A percentile compares a stretch with the other conserved stretches of the same genome.
phyloP scores from a whole-genome alignment of 2,329 filamentous ascomycete species.

The Pseudogymnoascus sp. region DNA sequence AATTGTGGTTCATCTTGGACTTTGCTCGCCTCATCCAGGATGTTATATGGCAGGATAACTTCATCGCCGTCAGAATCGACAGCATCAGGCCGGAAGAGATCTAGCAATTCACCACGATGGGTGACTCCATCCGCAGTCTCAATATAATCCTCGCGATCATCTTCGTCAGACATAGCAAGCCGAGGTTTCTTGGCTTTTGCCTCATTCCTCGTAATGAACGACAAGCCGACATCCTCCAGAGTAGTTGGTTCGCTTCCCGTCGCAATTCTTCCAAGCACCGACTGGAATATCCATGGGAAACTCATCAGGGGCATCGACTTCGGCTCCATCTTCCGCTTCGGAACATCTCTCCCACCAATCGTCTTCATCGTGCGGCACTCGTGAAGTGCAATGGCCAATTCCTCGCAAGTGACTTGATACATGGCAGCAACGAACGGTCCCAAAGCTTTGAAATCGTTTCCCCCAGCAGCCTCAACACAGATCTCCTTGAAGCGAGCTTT shows the following conservation, averaged over 20 bases:
- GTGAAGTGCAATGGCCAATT: slow-evolving; percentile 55
- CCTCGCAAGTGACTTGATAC: slow-evolving; percentile 74
- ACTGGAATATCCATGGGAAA: slow-evolving; percentile 86
- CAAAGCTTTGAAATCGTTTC: slow-evolving; percentile 51
- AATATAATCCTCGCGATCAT: slow-evolving; percentile 25
- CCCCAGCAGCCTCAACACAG: slow-evolving; percentile 60
- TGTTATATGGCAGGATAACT: not conserved
- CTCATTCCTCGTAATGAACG: slow-evolving; percentile 17
- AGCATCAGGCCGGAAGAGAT: slow-evolving; percentile 25
- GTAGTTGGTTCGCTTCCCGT: slow-evolving; percentile 30
- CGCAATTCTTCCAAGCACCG: slow-evolving; percentile 65
- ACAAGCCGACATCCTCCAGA: slow-evolving; percentile 22
- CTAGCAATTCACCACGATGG: slow-evolving; percentile 30
- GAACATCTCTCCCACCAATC: slow-evolving; percentile 35
- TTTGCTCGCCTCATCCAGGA: not conserved
- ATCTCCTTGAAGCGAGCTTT: slow-evolving; percentile 62
- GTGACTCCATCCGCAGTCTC: slow-evolving; percentile 26
- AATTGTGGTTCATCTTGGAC: not conserved
- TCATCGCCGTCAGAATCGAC: not conserved
- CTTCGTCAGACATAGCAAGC: not conserved
- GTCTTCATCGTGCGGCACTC: slow-evolving; percentile 39
- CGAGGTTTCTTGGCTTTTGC: slow-evolving; percentile 11
- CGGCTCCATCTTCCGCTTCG: slow-evolving; percentile 35
- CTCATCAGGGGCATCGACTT: slow-evolving; percentile 73
- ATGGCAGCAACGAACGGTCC: slow-evolving; percentile 76